Evolutionary conservation across 768 basidiomycete species (phyloP), one percentile per base, ranked within the genome.

Genomic region (Leccinum fibrillosum): DNA sequence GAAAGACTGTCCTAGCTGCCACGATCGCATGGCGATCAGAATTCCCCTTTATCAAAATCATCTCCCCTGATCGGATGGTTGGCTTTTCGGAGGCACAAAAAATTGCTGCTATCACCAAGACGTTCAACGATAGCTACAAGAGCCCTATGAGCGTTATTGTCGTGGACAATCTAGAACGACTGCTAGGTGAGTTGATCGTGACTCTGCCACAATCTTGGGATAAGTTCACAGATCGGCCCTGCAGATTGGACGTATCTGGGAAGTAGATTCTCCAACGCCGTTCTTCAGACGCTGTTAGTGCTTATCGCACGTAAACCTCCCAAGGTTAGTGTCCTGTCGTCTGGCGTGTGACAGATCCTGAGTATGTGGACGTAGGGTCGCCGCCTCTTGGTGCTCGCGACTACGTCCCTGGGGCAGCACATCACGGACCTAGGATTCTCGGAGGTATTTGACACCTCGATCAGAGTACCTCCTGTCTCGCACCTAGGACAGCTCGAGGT

Each of bases 21-120:
- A 90, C 91, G 5, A 96, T 98, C 56, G 97, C 96, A 2, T 88
- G 92, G 75, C 83, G 84, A 25, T 98, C 96, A n/a, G 79, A 88
- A 62, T 99, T 88, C 74, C 97, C 97, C 0, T 99, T 99, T 78
- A 96, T 99, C 78, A 98, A 99, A 72, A 81, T 99, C 39, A 86
- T 98, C 57, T 92, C 94, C 2, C 93, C 97, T 0, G 97, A 98
- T 67, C 87, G 82, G 65, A 99, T 99, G 97, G 91, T 98, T 60
- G 97, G 97, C 8, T 95, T 84, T 73, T 85, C 87, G n/a, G 97
- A 98, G 71, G 74, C 80, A 13, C 92, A 94, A 72, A 98, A 99
- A 77, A 88, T 99, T 47, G 78, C 85, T 0, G 84, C 94, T 2
- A 91, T 99, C 69, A 90, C 85, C 70, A 98, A 95, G 75, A 83